phyloP scores from a whole-genome alignment of 148 eudicot species.

The Chenopodium album region DNA sequence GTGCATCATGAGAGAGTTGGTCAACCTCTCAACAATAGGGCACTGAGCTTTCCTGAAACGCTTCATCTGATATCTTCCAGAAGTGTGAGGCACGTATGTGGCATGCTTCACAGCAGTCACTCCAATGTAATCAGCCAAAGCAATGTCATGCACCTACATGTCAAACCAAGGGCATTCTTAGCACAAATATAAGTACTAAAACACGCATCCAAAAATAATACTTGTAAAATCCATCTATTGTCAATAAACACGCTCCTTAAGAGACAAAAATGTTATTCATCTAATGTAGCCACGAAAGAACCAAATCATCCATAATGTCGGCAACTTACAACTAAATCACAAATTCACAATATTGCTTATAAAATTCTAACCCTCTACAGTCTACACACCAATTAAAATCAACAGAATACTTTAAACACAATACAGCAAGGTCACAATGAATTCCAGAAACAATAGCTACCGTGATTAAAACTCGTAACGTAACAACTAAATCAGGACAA shows the following conservation, averaged over 20 bases:
- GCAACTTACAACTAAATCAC: no score
- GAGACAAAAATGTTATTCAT: not conserved
- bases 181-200: not conserved
- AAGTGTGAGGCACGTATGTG: slow-evolving; percentile 34
- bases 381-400: no score
- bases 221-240: not conserved
- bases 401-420: no score
- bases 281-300: no score
- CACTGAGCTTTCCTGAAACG: slow-evolving; percentile 41
- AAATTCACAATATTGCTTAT: no score
- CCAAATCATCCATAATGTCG: no score
- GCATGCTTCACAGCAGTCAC: slow-evolving; percentile 31
- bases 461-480: no score
- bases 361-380: no score
- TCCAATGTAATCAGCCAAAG: slow-evolving; percentile 34
- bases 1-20: slow-evolving; percentile 40
- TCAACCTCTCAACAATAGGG: slow-evolving; percentile 38
- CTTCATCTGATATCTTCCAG: slow-evolving; percentile 35
- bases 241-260: not conserved
- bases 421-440: no score
- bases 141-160: slow-evolving; percentile 31
- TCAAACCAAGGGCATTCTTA: not conserved
- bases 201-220: no score
- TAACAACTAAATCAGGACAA: no score
- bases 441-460: no score